These are phyloP conservation scores for Geotrichum restrictum DNA, from an alignment of 1,139 yeast species.

Conservation along the genomic window DNA sequence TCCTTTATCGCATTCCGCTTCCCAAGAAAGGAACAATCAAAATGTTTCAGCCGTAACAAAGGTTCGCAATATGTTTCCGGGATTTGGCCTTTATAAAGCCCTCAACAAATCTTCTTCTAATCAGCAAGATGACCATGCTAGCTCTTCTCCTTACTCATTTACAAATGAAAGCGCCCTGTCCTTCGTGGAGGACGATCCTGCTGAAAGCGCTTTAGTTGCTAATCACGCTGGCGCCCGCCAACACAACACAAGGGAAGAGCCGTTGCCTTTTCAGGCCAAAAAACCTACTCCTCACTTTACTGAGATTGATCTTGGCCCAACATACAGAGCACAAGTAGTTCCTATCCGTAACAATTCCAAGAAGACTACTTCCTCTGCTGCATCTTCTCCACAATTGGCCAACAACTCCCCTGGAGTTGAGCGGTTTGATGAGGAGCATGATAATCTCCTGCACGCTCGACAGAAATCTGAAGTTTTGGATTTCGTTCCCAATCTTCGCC, in stretches of 20 bases:
- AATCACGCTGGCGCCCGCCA: background rate
- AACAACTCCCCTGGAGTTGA: background rate
- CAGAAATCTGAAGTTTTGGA: constrained; percentile 19
- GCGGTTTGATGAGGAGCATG: background rate
- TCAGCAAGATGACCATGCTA: background rate
- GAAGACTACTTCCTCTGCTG: background rate
- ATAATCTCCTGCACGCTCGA: background rate
- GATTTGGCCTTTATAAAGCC: constrained; percentile 19
- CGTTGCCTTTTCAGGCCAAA: constrained; percentile 6
- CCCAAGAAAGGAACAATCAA: constrained; percentile 2
- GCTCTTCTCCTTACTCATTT: constrained; percentile 5
- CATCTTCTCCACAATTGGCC: background rate
- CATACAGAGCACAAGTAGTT: constrained; percentile 20
- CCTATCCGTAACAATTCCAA: constrained; percentile 11
- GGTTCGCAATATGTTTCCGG: constrained; percentile 21
- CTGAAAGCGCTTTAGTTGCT: background rate
- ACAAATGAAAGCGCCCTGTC: constrained; percentile 16
- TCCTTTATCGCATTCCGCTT: constrained; percentile 11
- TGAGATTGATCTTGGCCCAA: constrained; percentile 20
- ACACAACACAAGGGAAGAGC: background rate
- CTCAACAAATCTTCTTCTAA: constrained; percentile 8
- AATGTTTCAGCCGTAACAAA: constrained; percentile 15
- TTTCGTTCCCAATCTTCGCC: constrained; percentile 22
- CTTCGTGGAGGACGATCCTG: constrained; percentile 12
- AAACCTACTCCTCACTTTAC: constrained; percentile 18